A percentile compares a stretch with the other conserved stretches of the same genome.
Evolutionary conservation across 2,329 filamentous ascomycete genomes (phyloP).

Genomic region (Botrytis tulipae): DNA sequence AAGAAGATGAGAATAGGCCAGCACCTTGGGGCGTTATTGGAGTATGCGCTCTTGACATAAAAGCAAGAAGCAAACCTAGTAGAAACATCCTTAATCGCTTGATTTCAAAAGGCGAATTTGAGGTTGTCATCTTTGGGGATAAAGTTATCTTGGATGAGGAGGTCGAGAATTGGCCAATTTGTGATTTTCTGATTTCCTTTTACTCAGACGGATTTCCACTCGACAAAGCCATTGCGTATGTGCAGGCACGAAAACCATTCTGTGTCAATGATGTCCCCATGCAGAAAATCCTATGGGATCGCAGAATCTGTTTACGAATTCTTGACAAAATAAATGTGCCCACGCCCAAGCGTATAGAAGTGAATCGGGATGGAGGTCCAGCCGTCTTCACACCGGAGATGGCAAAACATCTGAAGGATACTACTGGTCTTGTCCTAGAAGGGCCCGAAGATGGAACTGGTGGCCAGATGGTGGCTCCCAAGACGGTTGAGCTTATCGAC

Average conservation of each 20-base stretch:
- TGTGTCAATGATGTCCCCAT: constrained; percentile 97
- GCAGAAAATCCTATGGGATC: constrained; percentile 96
- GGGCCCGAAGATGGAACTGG: constrained; percentile 67
- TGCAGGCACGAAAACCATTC: constrained; percentile 88
- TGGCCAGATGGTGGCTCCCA: constrained; percentile 50
- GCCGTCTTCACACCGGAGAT: constrained; percentile 74
- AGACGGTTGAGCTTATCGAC: constrained; percentile 80
- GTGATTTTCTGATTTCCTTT: constrained; percentile 94
- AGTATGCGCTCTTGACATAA: constrained; percentile 91
- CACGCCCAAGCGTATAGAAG: constrained; percentile 83
- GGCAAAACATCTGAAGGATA: constrained; percentile 73
- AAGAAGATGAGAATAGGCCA: constrained; percentile 62
- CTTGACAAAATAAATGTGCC: constrained; percentile 87
- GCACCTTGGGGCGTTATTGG: constrained; percentile 71
- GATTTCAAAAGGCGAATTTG: constrained; percentile 87
- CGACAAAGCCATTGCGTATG: constrained; percentile 95
- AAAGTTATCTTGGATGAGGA: constrained; percentile 98
- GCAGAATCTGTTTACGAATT: constrained; percentile 82
- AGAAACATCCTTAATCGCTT: constrained; percentile 92
- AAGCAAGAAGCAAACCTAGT: constrained; percentile 94
- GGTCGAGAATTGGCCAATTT: constrained; percentile 91
- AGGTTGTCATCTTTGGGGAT: constrained; percentile 96
- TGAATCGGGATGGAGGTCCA: constrained; percentile 90
- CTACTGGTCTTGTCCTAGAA: constrained; percentile 74
- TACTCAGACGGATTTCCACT: constrained; percentile 97